These are phyloP conservation scores for Mycena pura DNA, from an alignment of 768 basidiomycete species.

Conservation along the genomic window DNA sequence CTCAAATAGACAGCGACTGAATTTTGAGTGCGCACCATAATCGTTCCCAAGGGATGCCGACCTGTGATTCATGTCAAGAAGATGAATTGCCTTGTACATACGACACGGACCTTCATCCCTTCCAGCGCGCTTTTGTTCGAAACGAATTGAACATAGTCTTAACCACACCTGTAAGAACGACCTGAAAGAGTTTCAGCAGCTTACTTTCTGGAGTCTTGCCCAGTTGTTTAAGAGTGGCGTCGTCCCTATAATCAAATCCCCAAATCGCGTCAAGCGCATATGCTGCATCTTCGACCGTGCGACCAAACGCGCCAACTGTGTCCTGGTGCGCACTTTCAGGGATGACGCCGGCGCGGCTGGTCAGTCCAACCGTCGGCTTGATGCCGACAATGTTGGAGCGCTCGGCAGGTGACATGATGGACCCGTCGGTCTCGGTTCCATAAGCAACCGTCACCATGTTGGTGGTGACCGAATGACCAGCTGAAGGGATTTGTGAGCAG, in stretches of 20 bases:
- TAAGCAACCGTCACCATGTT: constrained; percentile 34
- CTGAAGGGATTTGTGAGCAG: constrained; percentile 26
- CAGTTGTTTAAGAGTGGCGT: constrained; percentile 44
- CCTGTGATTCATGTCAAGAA: not conserved
- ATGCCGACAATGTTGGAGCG: constrained; percentile 50
- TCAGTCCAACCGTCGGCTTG: constrained; percentile 51
- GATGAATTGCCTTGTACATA: not conserved
- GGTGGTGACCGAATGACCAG: constrained; percentile 39
- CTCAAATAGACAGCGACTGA: not conserved
- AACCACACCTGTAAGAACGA: not conserved
- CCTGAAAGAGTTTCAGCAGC: not conserved
- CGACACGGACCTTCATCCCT: constrained; percentile 24
- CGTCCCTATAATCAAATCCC: constrained; percentile 42
- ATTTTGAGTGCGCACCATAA: constrained; percentile 8
- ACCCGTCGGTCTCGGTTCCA: constrained; percentile 41
- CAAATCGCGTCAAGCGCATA: constrained; percentile 45
- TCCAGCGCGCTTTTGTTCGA: constrained; percentile 27
- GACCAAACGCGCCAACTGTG: constrained; percentile 45
- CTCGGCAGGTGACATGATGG: constrained; percentile 44
- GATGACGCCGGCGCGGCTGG: constrained; percentile 49
- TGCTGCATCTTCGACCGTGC: constrained; percentile 44
- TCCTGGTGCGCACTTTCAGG: constrained; percentile 48
- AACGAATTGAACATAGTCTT: constrained; percentile 31
- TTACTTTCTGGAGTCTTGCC: constrained; percentile 31
- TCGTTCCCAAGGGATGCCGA: constrained; percentile 28